A percentile compares a stretch with the other conserved stretches of the same genome.
Evolutionary conservation across 1,284 basidiomycete genomes (phyloP).

Genomic region (Boletellus deceptivus): DNA sequence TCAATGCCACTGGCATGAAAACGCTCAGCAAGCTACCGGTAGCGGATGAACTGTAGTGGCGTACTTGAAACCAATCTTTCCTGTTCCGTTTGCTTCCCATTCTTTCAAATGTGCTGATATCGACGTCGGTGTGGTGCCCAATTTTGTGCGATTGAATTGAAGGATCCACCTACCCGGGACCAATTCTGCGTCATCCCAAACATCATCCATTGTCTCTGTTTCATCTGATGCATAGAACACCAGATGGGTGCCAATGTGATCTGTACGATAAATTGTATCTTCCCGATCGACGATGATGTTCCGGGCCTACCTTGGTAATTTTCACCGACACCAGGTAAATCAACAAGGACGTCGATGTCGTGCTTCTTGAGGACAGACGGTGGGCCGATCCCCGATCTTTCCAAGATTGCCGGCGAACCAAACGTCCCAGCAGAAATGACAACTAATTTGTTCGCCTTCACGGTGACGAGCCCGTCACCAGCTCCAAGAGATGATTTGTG

Average conservation of each 20-base stretch:
- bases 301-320: background rate
- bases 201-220: conserved; percentile 43
- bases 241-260: conserved; percentile 41
- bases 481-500: conserved; percentile 24
- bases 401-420: conserved; percentile 54
- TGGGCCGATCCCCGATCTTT: conserved; percentile 52
- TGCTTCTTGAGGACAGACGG: conserved; percentile 39
- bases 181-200: conserved; percentile 39
- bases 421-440: conserved; percentile 52
- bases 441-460: conserved; percentile 37
- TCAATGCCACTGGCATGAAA: conserved; percentile 10
- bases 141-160: background rate
- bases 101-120: background rate
- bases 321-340: conserved; percentile 54
- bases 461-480: conserved; percentile 10
- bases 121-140: background rate
- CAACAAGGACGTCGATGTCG: conserved; percentile 40
- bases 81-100: background rate
- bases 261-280: conserved; percentile 20
- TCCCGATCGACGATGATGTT: background rate
- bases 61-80: conserved; percentile 41
- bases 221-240: conserved; percentile 40
- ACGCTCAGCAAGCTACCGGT: background rate
- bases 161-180: conserved; percentile 30
- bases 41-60: conserved; percentile 3